Evolutionary conservation across 495 filamentous ascomycete genomes (phyloP).

Genomic region (Neurospora hispaniola): DNA sequence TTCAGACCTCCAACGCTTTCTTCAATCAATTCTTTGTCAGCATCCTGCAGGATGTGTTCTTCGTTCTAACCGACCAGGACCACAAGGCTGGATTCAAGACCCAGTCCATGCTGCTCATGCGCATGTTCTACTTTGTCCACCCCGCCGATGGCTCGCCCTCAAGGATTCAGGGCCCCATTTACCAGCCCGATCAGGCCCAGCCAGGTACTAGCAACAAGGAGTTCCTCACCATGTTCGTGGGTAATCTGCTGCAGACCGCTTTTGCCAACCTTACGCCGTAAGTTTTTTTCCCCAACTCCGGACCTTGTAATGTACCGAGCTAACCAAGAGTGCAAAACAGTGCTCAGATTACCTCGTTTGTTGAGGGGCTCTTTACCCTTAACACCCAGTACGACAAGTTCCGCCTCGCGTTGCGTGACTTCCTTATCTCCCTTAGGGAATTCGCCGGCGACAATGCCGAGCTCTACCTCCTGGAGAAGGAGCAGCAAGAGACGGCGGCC

Average conservation of each 20-base stretch:
- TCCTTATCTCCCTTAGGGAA: constrained; percentile 93
- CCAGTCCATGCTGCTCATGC: constrained; percentile 82
- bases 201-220: constrained; percentile 77
- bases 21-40: constrained; percentile 94
- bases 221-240: constrained; percentile 79
- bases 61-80: constrained; percentile 92
- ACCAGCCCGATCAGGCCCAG: constrained; percentile 68
- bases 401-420: constrained; percentile 89
- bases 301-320: constrained; percentile 6
- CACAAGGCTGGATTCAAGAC: constrained; percentile 99
- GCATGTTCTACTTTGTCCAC: constrained; percentile 90
- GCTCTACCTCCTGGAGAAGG: constrained; percentile 89
- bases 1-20: constrained; percentile 78
- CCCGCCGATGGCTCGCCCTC: constrained; percentile 49
- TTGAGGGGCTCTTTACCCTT: constrained; percentile 70
- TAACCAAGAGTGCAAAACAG: constrained; percentile 38
- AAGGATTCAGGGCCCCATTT: constrained; percentile 87
- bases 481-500: constrained; percentile 69
- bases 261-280: constrained; percentile 90
- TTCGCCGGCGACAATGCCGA: constrained; percentile 89
- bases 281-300: constrained; percentile 25
- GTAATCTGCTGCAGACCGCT: constrained; percentile 73
- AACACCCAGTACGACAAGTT: constrained; percentile 79
- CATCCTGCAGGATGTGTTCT: constrained; percentile 97
- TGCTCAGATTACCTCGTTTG: constrained; percentile 77